These are phyloP conservation scores for Xylariaceae sp. DNA, from an alignment of 2,329 filamentous ascomycete species.

Conservation along the genomic window DNA sequence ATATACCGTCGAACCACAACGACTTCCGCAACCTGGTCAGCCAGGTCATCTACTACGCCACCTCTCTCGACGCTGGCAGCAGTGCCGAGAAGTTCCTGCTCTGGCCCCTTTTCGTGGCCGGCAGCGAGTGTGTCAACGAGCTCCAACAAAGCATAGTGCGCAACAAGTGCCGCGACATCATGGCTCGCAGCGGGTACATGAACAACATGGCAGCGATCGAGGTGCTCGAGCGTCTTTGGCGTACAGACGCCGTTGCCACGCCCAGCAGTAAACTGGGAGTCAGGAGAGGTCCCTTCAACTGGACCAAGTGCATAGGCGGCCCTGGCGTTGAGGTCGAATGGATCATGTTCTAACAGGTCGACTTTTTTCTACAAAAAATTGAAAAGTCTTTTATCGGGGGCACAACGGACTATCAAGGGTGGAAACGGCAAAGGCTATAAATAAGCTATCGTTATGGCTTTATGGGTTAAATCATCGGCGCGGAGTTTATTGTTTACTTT, in stretches of 20 bases:
- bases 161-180: conserved; percentile 76
- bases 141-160: conserved; percentile 74
- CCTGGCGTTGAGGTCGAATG: conserved; percentile 56
- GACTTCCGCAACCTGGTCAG: conserved; percentile 80
- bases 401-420: too few relatives aligned
- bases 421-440: conserved; percentile 7
- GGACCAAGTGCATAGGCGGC: conserved; percentile 52
- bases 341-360: conserved; percentile 54
- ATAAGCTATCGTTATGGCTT: conserved; percentile 7
- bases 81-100: conserved; percentile 81
- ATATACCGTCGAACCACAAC: conserved; percentile 64
- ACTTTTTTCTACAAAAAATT: not conserved
- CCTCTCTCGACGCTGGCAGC: conserved; percentile 65
- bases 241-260: conserved; percentile 32
- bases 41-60: conserved; percentile 78
- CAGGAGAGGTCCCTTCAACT: conserved; percentile 50
- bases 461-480: conserved; percentile 9
- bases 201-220: conserved; percentile 86
- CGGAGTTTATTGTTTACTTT: conserved; percentile 11
- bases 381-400: too few relatives aligned
- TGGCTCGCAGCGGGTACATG: conserved; percentile 83
- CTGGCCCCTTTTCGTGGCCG: conserved; percentile 88
- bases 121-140: conserved; percentile 81
- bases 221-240: conserved; percentile 81
- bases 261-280: conserved; percentile 32